These are phyloP conservation scores for Guadua angustifolia DNA, from an alignment of 176 grass and related monocot species.

Conservation along the genomic window DNA sequence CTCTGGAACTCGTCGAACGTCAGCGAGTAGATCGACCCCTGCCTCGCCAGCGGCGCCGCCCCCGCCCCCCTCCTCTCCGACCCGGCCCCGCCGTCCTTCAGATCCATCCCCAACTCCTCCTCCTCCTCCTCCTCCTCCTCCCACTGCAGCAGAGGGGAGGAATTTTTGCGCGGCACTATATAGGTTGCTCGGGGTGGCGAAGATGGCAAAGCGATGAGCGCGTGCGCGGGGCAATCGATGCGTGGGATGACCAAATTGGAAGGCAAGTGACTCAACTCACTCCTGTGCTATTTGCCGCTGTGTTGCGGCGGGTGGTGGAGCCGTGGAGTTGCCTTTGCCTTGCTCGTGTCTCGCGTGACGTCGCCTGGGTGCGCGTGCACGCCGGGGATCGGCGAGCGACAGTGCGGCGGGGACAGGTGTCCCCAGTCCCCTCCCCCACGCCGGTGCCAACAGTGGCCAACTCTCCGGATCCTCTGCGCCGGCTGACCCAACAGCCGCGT, in stretches of 20 bases:
- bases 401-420: slow-evolving; percentile 52
- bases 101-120: slow-evolving; percentile 39
- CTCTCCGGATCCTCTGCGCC: slow-evolving; percentile 20
- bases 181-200: slow-evolving; percentile 47
- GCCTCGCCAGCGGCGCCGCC: slow-evolving; percentile 51
- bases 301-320: slow-evolving; percentile 9
- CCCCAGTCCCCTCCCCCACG: slow-evolving; percentile 21
- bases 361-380: not conserved
- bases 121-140: not conserved
- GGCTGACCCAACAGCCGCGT: not conserved
- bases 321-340: not conserved
- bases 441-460: not conserved
- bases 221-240: slow-evolving; percentile 37
- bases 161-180: slow-evolving; percentile 37
- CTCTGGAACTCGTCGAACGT: slow-evolving; percentile 90
- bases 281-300: not conserved
- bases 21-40: slow-evolving; percentile 79
- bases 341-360: not conserved
- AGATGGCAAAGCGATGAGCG: slow-evolving; percentile 11
- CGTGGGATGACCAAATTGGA: slow-evolving; percentile 29
- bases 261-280: slow-evolving; percentile 29
- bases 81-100: slow-evolving; percentile 23
- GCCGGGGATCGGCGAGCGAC: not conserved
- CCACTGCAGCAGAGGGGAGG: not conserved
- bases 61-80: slow-evolving; percentile 28